Conservation (phyloP, 176 grass and related monocot genomes). For the Dendrocalamus sinicus region DNA sequence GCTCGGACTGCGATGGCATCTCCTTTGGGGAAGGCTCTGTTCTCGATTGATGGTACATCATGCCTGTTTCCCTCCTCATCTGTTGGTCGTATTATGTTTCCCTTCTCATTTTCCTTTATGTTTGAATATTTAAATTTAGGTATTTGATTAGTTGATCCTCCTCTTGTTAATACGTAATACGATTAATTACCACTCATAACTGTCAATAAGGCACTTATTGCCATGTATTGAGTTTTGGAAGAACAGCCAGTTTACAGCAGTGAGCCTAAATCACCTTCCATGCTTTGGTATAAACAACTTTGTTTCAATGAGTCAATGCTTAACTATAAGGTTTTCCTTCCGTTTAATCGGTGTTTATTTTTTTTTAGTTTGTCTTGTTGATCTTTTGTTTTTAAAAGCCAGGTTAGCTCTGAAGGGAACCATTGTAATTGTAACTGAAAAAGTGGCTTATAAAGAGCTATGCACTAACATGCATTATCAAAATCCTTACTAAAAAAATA, state of each 20-base stretch:
- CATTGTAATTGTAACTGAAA: neutral
- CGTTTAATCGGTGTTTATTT: neutral
- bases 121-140: neutral
- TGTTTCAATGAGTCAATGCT: constrained; percentile 1
- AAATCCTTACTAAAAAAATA: constrained; percentile 4
- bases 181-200: neutral
- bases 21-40: constrained; percentile 83
- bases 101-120: neutral
- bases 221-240: neutral
- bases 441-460: neutral
- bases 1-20: constrained; percentile 74
- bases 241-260: neutral
- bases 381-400: neutral
- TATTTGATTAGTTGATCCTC: neutral
- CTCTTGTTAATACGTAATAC: constrained; percentile 9
- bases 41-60: constrained; percentile 72
- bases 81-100: neutral
- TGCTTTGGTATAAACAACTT: neutral
- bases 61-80: neutral
- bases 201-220: neutral
- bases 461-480: neutral
- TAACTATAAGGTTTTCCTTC: neutral
- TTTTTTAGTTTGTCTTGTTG: neutral
- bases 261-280: neutral
- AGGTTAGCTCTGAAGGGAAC: neutral